Base-by-base conservation (phyloP, 139 green algal genomes). In the Chlamydomonas asymmetrica region DNA sequence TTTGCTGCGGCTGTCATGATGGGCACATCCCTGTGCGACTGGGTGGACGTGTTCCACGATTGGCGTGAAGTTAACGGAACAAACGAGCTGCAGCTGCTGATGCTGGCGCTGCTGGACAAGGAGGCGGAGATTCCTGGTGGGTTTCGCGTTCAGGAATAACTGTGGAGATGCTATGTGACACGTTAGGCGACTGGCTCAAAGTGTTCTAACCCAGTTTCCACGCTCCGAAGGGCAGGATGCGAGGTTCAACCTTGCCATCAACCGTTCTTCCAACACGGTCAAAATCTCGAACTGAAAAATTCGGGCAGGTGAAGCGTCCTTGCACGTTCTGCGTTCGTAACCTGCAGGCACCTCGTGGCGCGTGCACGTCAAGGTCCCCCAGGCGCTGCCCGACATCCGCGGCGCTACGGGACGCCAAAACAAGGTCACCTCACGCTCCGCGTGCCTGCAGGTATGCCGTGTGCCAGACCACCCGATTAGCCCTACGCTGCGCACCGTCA, bases 91-190 rank as follows among this genome's bases (percentile, higher is more conserved):
- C 68, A 78, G 62, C n/a, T 82, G 45, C 45, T 82, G 35, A 3
- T 82, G 50, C 63, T 82, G 69, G 69, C 76, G 9, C 63, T 82
- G 61, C 52, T 78, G 50, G 54, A 82, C 31, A 77, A 78, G 49
- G 76, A 82, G 69, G 40, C 63, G 23, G 76, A 73, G 38, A 70
- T 73, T 69, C 76, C 76, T 39, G 76, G 76, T 82, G 59, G 20
- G 73, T 64, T 23, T 70, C 32, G 6, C n/a, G n/a, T n/a, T n/a
- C n/a, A n/a, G n/a, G n/a, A n/a, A n/a, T n/a, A n/a, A n/a, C n/a
- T n/a, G n/a, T n/a, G n/a, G n/a, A n/a, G n/a, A n/a, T n/a, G n/a
- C n/a, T n/a, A n/a, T n/a, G n/a, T n/a, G n/a, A n/a, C n/a, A n/a
- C n/a, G n/a, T n/a, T n/a, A n/a, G n/a, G n/a, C n/a, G n/a, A n/a